Percentiles rank a stretch among this genome's conserved stretches.
These are phyloP conservation scores for Xylaria nigripes DNA, from an alignment of 495 filamentous ascomycete genomes.

Conservation along the genomic window DNA sequence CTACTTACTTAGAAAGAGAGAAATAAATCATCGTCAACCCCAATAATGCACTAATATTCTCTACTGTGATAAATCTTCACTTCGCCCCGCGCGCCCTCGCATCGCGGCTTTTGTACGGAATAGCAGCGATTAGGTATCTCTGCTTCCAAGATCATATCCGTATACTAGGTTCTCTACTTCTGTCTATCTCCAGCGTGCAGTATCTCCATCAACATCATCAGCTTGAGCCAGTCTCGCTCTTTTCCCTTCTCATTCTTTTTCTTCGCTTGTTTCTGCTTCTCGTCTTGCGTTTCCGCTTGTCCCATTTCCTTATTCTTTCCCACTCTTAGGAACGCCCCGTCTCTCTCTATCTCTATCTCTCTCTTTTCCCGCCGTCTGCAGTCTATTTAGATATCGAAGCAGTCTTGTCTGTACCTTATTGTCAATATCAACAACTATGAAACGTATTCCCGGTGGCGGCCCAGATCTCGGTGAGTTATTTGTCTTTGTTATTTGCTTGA, in stretches of 20 bases:
- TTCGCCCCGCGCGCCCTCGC: slow-evolving; percentile 10
- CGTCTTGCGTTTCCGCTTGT: slow-evolving; percentile 1
- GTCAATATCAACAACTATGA: slow-evolving; percentile 41
- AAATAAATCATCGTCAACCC: background rate
- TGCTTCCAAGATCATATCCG: background rate
- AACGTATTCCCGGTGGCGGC: slow-evolving; percentile 38
- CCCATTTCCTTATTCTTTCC: slow-evolving; percentile 5
- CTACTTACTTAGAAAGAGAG: background rate
- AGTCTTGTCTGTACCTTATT: slow-evolving; percentile 13
- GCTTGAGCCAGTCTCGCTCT: slow-evolving; percentile 12
- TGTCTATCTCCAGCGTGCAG: background rate
- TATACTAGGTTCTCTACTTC: background rate
- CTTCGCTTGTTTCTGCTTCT: background rate
- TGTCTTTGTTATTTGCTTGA: background rate
- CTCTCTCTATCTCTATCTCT: background rate
- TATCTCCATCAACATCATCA: background rate
- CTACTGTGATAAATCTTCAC: background rate
- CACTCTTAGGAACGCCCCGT: no score
- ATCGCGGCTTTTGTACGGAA: slow-evolving; percentile 10
- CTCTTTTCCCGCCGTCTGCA: background rate
- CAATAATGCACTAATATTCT: background rate
- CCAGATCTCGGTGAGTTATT: slow-evolving; percentile 38
- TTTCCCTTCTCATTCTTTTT: background rate
- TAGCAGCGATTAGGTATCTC: background rate
- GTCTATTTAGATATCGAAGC: slow-evolving; percentile 1